phyloP scores from a whole-genome alignment of 805 yeast species.

The Teunomyces funiuensis region DNA sequence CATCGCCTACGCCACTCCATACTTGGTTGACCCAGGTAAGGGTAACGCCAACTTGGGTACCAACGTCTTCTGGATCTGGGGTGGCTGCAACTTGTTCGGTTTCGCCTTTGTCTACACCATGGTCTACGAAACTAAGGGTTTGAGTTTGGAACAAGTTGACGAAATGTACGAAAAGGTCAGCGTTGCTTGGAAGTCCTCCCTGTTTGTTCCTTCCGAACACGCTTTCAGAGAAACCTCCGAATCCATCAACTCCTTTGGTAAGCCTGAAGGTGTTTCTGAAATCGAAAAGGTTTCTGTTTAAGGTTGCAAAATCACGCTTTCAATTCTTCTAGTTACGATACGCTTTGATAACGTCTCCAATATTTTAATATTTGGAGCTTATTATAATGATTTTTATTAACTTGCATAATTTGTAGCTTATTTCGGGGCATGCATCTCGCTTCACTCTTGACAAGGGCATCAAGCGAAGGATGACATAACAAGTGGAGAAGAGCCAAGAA shows the following conservation, averaged over 20 bases:
- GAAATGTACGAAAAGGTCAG: constrained; percentile 35
- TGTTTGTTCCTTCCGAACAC: constrained; percentile 33
- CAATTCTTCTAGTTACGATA: neutral
- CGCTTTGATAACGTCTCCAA: neutral
- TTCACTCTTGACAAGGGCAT: neutral
- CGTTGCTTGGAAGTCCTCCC: constrained; percentile 33
- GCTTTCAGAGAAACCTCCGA: constrained; percentile 30
- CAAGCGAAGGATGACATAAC: neutral
- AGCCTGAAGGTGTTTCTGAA: constrained; percentile 26
- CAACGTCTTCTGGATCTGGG: constrained; percentile 45
- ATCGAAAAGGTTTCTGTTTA: constrained; percentile 30
- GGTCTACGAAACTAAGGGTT: constrained; percentile 43
- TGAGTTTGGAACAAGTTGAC: constrained; percentile 43
- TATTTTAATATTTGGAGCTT: neutral
- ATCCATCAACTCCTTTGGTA: constrained; percentile 16
- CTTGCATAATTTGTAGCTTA: neutral
- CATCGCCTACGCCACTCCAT: constrained; percentile 42
- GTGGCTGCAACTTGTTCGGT: constrained; percentile 39
- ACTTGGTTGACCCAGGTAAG: constrained; percentile 40
- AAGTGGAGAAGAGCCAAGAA: neutral
- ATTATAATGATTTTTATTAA: neutral
- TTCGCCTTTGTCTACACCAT: constrained; percentile 30
- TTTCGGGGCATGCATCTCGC: too few species aligned
- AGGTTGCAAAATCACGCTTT: neutral
- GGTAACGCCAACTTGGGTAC: constrained; percentile 41